Percentiles rank a stretch among this genome's conserved stretches.
Conservation (phyloP, 1,284 basidiomycete genomes). For the Schizophyllum commune region DNA sequence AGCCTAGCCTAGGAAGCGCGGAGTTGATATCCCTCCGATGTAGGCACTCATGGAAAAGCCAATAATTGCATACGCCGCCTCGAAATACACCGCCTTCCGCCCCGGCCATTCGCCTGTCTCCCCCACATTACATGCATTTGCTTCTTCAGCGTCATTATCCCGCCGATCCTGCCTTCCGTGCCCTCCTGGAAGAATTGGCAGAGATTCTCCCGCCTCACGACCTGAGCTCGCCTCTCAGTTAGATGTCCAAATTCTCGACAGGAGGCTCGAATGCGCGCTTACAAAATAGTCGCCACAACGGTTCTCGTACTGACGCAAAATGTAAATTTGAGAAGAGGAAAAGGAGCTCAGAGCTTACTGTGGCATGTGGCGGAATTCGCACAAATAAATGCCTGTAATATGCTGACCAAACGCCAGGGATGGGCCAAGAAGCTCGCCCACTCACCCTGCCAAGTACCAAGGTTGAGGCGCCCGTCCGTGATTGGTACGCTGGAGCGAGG, state of each 20-base stretch:
- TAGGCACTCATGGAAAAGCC: too few species aligned
- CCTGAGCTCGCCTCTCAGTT: background rate
- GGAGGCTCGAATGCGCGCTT: slow-evolving; percentile 16
- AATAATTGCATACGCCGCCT: too few species aligned
- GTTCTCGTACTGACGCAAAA: slow-evolving; percentile 31
- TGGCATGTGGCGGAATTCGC: slow-evolving; percentile 66
- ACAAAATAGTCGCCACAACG: slow-evolving; percentile 81
- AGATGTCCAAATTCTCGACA: background rate
- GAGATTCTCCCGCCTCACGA: too few species aligned
- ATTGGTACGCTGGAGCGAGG: slow-evolving; percentile 52
- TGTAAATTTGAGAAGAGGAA: background rate
- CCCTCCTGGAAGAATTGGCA: background rate
- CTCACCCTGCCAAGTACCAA: slow-evolving; percentile 89
- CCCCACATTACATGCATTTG: background rate
- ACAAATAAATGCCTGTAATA: slow-evolving; percentile 66
- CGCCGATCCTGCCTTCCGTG: background rate
- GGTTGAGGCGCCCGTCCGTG: slow-evolving; percentile 70
- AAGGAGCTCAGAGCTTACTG: slow-evolving; percentile 25
- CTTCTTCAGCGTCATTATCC: background rate
- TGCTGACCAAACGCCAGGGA: background rate
- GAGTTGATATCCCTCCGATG: too few species aligned
- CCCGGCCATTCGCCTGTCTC: background rate
- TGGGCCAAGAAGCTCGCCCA: background rate
- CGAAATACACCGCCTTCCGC: too few species aligned
- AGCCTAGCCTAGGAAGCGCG: too few species aligned